Evolutionary conservation across 73 alveolate species (phyloP).

Genomic region (Symbiodinium natans): DNA sequence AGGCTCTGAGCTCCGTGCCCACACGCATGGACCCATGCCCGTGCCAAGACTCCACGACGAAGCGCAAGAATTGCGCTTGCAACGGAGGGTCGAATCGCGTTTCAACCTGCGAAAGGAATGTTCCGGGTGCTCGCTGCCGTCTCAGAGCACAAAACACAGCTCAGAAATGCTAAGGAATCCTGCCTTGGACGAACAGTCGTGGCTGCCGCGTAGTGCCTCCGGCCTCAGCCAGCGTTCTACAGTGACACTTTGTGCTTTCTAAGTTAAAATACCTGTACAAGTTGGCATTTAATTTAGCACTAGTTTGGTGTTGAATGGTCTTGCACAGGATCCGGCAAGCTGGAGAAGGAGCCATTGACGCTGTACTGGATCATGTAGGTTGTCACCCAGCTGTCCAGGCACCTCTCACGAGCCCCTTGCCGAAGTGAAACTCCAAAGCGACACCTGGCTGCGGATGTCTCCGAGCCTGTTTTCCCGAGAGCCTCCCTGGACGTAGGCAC

Average conservation of each 20-base stretch:
- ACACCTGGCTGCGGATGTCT: too few relatives aligned
- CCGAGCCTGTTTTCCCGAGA: not conserved
- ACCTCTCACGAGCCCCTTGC: not conserved
- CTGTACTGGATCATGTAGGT: conserved; percentile 4
- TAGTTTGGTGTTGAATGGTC: too few relatives aligned
- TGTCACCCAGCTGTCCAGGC: conserved; percentile 21
- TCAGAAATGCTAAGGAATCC: too few relatives aligned
- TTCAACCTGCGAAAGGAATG: not conserved
- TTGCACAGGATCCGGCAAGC: not conserved
- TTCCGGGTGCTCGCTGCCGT: too few relatives aligned
- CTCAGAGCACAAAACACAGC: not conserved
- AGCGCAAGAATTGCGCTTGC: conserved; percentile 1
- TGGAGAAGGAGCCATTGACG: not conserved
- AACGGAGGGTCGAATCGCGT: not conserved
- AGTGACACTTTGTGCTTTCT: too few relatives aligned
- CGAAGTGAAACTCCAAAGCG: too few relatives aligned
- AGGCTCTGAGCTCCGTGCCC: not conserved
- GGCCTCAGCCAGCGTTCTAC: not conserved
- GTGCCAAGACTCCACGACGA: conserved; percentile 9
- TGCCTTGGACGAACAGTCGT: not conserved
- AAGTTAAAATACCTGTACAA: too few relatives aligned
- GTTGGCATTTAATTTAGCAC: too few relatives aligned
- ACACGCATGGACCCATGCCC: not conserved
- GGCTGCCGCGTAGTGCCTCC: not conserved
- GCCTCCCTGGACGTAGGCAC: not conserved